Evolutionary conservation across 2,329 filamentous ascomycete species (phyloP).

Genomic region (Achaetomium macrosporum): DNA sequence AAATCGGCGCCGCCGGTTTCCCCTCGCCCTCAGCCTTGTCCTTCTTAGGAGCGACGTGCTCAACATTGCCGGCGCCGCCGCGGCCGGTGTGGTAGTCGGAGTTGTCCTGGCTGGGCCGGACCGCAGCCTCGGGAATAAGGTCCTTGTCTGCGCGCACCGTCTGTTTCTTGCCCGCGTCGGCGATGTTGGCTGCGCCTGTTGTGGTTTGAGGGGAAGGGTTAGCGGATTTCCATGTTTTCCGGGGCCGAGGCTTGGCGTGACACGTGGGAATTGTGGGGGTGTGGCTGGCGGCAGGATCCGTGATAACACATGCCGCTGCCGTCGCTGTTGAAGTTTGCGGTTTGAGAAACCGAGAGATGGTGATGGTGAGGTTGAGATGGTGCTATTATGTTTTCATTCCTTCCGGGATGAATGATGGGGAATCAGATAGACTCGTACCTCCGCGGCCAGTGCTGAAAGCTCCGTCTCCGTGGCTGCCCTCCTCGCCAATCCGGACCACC

Average conservation of each 20-base stretch:
- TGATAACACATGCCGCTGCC: not conserved
- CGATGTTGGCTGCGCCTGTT: conserved; percentile 54
- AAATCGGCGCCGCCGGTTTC: conserved; percentile 19
- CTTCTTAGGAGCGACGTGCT: conserved; percentile 33
- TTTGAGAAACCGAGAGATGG: too few species aligned
- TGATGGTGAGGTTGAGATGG: not conserved
- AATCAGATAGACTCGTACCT: conserved; percentile 35
- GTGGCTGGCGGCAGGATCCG: not conserved
- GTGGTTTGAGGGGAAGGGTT: not conserved
- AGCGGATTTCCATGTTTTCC: not conserved
- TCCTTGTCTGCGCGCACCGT: conserved; percentile 45
- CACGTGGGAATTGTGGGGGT: not conserved
- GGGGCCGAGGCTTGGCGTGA: not conserved
- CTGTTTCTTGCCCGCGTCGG: conserved; percentile 39
- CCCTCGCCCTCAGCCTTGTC: conserved; percentile 28
- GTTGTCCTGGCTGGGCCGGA: conserved; percentile 43
- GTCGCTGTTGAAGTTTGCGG: not conserved
- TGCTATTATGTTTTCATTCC: not conserved
- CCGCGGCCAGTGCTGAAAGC: conserved; percentile 54
- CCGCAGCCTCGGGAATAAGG: conserved; percentile 46
- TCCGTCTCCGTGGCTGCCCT: conserved; percentile 53
- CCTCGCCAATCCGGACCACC: conserved; percentile 49
- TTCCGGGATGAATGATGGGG: not conserved
- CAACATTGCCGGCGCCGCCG: conserved; percentile 52
- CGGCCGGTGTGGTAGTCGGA: conserved; percentile 53